These are phyloP conservation scores for Poteriospumella lacustris DNA, from an alignment of 108 stramenopile genomes.

Conservation along the genomic window DNA sequence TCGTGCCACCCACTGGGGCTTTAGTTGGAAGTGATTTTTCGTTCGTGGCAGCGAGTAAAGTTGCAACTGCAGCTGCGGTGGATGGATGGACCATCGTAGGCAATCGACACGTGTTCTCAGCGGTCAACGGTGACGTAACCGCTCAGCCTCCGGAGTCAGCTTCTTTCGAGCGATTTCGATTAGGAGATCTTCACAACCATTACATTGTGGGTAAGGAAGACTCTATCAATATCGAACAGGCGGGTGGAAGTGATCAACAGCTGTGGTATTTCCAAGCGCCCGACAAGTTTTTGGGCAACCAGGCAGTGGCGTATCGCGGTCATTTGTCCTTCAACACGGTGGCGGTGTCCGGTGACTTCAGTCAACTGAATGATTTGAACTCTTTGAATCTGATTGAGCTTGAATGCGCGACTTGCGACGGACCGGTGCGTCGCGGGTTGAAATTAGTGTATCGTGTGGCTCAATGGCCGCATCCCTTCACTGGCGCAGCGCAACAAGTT, in stretches of 20 bases:
- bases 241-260: too few relatives aligned
- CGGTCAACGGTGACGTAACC: too few relatives aligned
- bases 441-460: constrained; percentile 50
- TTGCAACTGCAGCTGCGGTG: too few relatives aligned
- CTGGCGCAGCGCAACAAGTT: too few relatives aligned
- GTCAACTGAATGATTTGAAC: constrained; percentile 28
- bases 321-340: constrained; percentile 52
- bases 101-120: too few relatives aligned
- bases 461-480: too few relatives aligned
- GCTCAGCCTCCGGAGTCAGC: too few relatives aligned
- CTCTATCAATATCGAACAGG: too few relatives aligned
- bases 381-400: constrained; percentile 52
- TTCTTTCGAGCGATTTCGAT: constrained; percentile 47
- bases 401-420: constrained; percentile 49
- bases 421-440: constrained; percentile 43
- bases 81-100: constrained; percentile 51
- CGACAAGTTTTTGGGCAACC: constrained; percentile 48
- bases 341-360: constrained; percentile 60
- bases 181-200: constrained; percentile 48
- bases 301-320: constrained; percentile 59
- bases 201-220: constrained; percentile 58
- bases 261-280: constrained; percentile 62
- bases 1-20: constrained; percentile 39
- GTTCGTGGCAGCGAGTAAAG: too few relatives aligned
- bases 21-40: constrained; percentile 52